Percentiles rank a stretch among this genome's conserved stretches.
phyloP scores from a whole-genome alignment of 371 early-diverging fungal species.

The Gilbertella persicaria region DNA sequence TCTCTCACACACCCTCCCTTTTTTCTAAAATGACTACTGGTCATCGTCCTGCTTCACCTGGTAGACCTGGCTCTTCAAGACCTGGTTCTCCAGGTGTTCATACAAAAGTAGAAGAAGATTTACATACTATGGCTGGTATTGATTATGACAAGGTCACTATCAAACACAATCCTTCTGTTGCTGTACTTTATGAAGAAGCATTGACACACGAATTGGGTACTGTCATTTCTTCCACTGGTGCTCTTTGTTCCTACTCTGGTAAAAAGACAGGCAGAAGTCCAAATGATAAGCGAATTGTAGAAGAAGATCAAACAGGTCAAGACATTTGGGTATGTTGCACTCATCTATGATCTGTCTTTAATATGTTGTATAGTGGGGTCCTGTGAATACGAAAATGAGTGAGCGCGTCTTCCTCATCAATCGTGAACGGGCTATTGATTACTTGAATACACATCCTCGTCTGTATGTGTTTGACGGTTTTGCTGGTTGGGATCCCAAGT shows the following conservation, averaged over 20 bases:
- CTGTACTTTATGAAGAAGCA: constrained; percentile 94
- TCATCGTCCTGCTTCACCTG: constrained; percentile 23
- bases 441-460: constrained; percentile 91
- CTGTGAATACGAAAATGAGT: constrained; percentile 90
- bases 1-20: no score
- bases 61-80: constrained; percentile 29
- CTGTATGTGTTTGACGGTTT: constrained; percentile 96
- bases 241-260: constrained; percentile 89
- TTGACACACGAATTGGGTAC: constrained; percentile 87
- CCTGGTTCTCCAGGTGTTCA: constrained; percentile 37
- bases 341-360: background rate
- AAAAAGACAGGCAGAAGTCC: constrained; percentile 89
- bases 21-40: constrained; percentile 26
- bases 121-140: constrained; percentile 50
- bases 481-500: constrained; percentile 95
- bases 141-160: constrained; percentile 60
- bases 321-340: constrained; percentile 71
- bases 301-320: constrained; percentile 75
- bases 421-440: constrained; percentile 95
- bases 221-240: constrained; percentile 87
- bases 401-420: constrained; percentile 91
- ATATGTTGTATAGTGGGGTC: constrained; percentile 82
- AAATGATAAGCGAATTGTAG: constrained; percentile 96
- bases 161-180: constrained; percentile 73
- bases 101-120: constrained; percentile 55